Percentiles rank a stretch among this genome's conserved stretches.
phyloP scores from a whole-genome alignment of 2,329 filamentous ascomycete genomes.

The Colletotrichum horii region DNA sequence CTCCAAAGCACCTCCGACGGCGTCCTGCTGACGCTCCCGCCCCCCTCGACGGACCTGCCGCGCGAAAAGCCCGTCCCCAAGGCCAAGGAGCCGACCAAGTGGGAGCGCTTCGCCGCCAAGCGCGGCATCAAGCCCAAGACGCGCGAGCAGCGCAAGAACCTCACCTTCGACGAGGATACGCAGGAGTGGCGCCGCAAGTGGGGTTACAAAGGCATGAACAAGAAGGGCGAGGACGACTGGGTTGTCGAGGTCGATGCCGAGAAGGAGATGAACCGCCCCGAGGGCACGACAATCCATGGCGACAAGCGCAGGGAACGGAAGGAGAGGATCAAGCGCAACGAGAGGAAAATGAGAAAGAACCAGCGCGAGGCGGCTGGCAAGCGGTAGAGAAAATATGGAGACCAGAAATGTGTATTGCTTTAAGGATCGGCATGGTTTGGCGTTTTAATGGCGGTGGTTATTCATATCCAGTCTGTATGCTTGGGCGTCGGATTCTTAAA shows the following conservation, averaged over 20 bases:
- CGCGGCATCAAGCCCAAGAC: conserved; percentile 94
- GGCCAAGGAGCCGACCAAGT: conserved; percentile 85
- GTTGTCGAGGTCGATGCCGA: conserved; percentile 89
- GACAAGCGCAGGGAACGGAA: conserved; percentile 68
- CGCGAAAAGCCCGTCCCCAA: conserved; percentile 91
- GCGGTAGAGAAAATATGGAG: neutral
- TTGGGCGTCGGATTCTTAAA: conserved; percentile 12
- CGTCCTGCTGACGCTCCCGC: conserved; percentile 81
- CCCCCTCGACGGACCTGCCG: conserved; percentile 73
- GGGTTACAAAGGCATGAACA: conserved; percentile 92
- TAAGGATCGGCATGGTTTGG: conserved; percentile 13
- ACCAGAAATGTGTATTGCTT: conserved; percentile 9
- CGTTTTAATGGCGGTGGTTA: conserved; percentile 12
- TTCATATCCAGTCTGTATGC: conserved; percentile 8
- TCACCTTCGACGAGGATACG: conserved; percentile 82
- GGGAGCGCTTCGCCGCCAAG: conserved; percentile 95
- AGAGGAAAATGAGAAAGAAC: conserved; percentile 73
- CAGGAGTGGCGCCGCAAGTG: conserved; percentile 93
- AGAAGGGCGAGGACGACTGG: conserved; percentile 83
- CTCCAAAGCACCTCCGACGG: conserved; percentile 72
- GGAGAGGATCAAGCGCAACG: conserved; percentile 75
- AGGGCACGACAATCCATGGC: conserved; percentile 65
- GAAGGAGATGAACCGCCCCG: conserved; percentile 67
- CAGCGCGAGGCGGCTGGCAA: conserved; percentile 47
- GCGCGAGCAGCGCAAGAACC: conserved; percentile 74